Percentiles rank a stretch among this genome's conserved stretches.
phyloP scores from a whole-genome alignment of 257 asterid genomes.

The Ballota nigra region DNA sequence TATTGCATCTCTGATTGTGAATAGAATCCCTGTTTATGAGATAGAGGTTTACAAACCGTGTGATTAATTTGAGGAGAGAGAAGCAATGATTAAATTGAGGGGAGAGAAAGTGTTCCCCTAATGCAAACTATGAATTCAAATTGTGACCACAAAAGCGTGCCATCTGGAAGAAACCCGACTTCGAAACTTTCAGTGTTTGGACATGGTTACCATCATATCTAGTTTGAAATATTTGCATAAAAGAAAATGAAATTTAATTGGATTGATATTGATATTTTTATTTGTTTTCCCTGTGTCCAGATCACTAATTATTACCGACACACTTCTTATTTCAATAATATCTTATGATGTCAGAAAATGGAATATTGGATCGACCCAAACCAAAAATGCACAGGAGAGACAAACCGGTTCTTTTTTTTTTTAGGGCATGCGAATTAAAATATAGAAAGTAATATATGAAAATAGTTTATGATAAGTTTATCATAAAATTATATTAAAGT shows the following conservation, averaged over 20 bases:
- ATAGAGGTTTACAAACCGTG: background rate
- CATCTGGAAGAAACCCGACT: slow-evolving; percentile 12
- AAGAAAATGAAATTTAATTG: background rate
- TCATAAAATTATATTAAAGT: too few species aligned
- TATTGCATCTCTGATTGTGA: slow-evolving; percentile 11
- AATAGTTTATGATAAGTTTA: too few species aligned
- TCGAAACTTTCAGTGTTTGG: background rate
- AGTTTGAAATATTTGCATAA: background rate
- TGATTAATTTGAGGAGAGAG: background rate
- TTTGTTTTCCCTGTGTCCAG: background rate
- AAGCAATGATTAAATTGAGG: background rate
- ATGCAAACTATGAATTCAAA: background rate
- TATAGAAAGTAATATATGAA: too few species aligned
- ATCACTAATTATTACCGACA: background rate
- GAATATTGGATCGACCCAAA: background rate
- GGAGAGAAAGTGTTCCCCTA: background rate
- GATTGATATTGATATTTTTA: background rate
- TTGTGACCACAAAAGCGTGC: slow-evolving; percentile 10
- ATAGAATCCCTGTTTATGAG: background rate
- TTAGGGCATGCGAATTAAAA: too few species aligned
- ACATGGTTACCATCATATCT: slow-evolving; percentile 9
- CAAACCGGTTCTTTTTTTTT: too few species aligned
- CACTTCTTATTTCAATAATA: background rate
- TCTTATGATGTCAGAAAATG: background rate
- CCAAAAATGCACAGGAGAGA: too few species aligned